Base-by-base conservation (phyloP, 1,284 basidiomycete species). In the Fistulina hepatica region DNA sequence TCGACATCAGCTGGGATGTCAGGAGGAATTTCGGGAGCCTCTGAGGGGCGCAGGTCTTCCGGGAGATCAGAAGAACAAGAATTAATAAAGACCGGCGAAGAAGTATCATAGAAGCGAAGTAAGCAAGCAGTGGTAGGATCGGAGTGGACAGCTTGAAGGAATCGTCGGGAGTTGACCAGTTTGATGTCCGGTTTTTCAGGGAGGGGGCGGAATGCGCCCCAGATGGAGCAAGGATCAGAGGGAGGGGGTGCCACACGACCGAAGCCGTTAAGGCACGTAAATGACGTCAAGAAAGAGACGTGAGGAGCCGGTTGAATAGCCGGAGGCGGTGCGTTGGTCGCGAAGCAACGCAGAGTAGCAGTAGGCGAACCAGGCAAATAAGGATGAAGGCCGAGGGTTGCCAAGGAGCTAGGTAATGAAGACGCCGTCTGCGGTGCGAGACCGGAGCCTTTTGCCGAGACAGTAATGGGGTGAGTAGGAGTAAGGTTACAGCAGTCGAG, bases 131-230 rank as follows among this genome's bases (percentile, higher is more conserved):
- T 2, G 61, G 54, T 3, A 63, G 60, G 0, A 65, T 64, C 0
- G 79, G 70, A 8, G 65, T 55, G 2, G 54, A 54, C 11, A 97
- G 61, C 45, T 91, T 80, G 13, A 83, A 84, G 4, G 89, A 76
- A 10, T 97, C 61, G 36, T n/a, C n/a, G n/a, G n/a, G n/a, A n/a
- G n/a, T n/a, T n/a, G n/a, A n/a, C n/a, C n/a, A n/a, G n/a, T n/a
- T n/a, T n/a, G n/a, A n/a, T n/a, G n/a, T n/a, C n/a, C n/a, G n/a
- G n/a, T n/a, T n/a, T n/a, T n/a, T n/a, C n/a, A n/a, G n/a, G n/a
- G n/a, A n/a, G n/a, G n/a, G n/a, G n/a, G n/a, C n/a, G n/a, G n/a
- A n/a, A n/a, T n/a, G n/a, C n/a, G n/a, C n/a, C n/a, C n/a, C n/a
- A n/a, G n/a, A n/a, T n/a, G n/a, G n/a, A n/a, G n/a, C n/a, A n/a